These are phyloP conservation scores for Pythium rishiriense DNA, from an alignment of 352 stramenopile species.

Conservation along the genomic window DNA sequence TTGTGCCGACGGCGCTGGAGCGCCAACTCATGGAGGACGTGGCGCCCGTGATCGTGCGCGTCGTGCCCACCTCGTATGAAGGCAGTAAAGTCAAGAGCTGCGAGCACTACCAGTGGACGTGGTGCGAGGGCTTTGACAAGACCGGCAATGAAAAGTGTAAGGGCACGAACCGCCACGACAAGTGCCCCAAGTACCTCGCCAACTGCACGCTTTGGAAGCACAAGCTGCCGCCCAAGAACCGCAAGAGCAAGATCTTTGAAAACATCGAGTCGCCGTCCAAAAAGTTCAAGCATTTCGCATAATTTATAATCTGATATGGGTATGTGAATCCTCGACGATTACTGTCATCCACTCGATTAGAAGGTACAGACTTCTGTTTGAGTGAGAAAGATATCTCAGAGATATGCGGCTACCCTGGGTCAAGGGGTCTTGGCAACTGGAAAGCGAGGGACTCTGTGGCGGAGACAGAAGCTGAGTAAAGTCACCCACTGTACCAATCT, in stretches of 20 bases:
- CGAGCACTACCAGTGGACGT: constrained; percentile 87
- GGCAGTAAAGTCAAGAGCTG: constrained; percentile 81
- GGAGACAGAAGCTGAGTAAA: too few relatives aligned
- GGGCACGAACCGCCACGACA: constrained; percentile 83
- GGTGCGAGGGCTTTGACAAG: constrained; percentile 85
- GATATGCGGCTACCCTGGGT: too few relatives aligned
- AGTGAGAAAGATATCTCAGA: too few relatives aligned
- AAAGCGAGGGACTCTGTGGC: too few relatives aligned
- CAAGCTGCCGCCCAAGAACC: constrained; percentile 82
- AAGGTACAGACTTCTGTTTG: too few relatives aligned
- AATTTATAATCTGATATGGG: constrained; percentile 24
- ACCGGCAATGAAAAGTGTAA: constrained; percentile 84
- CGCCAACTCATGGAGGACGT: constrained; percentile 78
- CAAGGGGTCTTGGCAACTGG: too few relatives aligned
- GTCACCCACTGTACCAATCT: too few relatives aligned
- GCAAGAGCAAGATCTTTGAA: constrained; percentile 70
- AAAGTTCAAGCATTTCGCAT: constrained; percentile 82
- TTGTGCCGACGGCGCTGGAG: constrained; percentile 51
- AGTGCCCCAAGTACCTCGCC: constrained; percentile 84
- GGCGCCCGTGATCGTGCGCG: constrained; percentile 71
- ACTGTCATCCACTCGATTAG: too few relatives aligned
- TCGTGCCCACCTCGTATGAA: constrained; percentile 70
- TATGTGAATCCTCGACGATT: too few relatives aligned
- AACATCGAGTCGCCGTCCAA: constrained; percentile 84
- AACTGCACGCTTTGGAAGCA: constrained; percentile 89